Conservation (phyloP, 2,329 filamentous ascomycete species). For the Colletotrichum shisoi region DNA sequence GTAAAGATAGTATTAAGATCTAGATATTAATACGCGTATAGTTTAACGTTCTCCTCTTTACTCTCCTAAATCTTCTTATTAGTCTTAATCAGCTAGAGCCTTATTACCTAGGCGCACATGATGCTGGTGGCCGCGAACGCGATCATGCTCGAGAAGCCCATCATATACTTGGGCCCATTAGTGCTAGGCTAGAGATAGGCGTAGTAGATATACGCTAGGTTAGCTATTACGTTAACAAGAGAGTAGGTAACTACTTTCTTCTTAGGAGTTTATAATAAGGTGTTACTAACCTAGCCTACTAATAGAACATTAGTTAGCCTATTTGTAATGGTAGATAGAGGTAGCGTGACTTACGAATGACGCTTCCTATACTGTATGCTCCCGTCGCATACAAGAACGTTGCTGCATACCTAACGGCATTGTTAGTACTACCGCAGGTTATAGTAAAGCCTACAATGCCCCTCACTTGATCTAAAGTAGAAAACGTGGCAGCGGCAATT, state of each 20-base stretch:
- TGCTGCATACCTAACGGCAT: constrained; percentile 36
- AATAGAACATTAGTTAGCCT: neutral
- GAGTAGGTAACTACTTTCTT: constrained; percentile 71
- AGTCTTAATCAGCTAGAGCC: constrained; percentile 39
- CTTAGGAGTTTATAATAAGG: constrained; percentile 75
- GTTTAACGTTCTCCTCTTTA: constrained; percentile 39
- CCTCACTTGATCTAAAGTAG: constrained; percentile 23
- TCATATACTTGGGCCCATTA: constrained; percentile 59
- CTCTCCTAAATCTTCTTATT: constrained; percentile 41
- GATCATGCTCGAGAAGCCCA: constrained; percentile 72
- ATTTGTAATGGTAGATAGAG: neutral
- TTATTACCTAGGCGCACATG: constrained; percentile 38
- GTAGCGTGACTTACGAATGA: constrained; percentile 31
- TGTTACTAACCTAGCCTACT: constrained; percentile 78
- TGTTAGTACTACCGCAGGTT: constrained; percentile 20
- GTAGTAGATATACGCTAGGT: constrained; percentile 64
- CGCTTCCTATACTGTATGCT: constrained; percentile 25
- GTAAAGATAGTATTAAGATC: no score
- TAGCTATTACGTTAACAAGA: constrained; percentile 63
- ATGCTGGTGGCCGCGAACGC: constrained; percentile 47
- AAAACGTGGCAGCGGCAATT: constrained; percentile 25
- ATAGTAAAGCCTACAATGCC: constrained; percentile 36
- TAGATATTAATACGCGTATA: constrained; percentile 40
- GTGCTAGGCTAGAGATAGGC: constrained; percentile 60
- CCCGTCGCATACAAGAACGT: constrained; percentile 33